Base-by-base conservation (phyloP, 169 alveolate species). In the Plasmodium inui region DNA sequence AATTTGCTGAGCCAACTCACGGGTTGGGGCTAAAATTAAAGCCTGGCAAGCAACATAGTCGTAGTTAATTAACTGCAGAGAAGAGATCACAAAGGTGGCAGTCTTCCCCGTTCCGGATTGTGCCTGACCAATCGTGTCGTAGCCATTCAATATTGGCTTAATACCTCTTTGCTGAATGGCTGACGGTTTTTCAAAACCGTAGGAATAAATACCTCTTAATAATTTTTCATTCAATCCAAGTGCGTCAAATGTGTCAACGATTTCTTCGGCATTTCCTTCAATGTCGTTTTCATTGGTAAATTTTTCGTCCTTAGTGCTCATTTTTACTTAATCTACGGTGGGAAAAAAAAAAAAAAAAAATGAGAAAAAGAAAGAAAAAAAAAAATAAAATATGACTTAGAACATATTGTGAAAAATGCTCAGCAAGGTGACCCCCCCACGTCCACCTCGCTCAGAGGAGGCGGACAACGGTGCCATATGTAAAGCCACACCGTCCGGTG, bases 41-140 rank as follows among this genome's bases (percentile, higher is more conserved):
- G 97, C 99, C 90, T 96, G 98, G 39, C 99, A 98, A 88, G 98
- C 98, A 55, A 97, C 97, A 17, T 95, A 95, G 28, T 84, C 97
- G 17, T 97, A 86, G 94, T 98, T 99, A 9, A 98, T 96, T n/a
- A 96, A 92, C 94, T 99, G 98, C 83, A 99, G 97, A 1, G 99
- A 99, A 14, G 99, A 99, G 46, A 99, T 97, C 86, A 99, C 96
- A 92, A 99, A 99, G 74, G 99, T 99, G 90, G 99, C 99, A 3
- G 99, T 99, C 96, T 99, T 99, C 28, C 99, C 99, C 53, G 99
- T 99, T 9, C 99, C 99, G 46, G 99, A 97, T 95, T 99, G 99
- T 72, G 99, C 96, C 95, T 99, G 99, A 19, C 99, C 99, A 41
- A 99, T 98, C 44, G 99, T 99, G 95, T 99, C 99, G 79, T 99